Evolutionary conservation across 805 yeast genomes (phyloP).

Genomic region (Wickerhamomyces rabaulensis): DNA sequence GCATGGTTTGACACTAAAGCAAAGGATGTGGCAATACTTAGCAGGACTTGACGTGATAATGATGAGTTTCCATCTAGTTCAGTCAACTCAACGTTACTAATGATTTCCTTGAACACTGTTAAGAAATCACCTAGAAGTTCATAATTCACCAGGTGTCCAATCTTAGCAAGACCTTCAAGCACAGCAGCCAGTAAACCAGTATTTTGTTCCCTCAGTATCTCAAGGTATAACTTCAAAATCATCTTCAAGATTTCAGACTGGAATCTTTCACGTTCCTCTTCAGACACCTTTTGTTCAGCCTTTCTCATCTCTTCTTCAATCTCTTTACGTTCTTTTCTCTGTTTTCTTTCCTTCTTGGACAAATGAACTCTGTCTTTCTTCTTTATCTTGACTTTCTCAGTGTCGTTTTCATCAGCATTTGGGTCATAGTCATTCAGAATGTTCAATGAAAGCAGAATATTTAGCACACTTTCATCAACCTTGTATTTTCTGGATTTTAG

Average conservation of each 20-base stretch:
- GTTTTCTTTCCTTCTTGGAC: slow-evolving; percentile 85
- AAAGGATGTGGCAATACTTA: slow-evolving; percentile 88
- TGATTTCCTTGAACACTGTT: slow-evolving; percentile 81
- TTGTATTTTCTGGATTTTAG: slow-evolving; percentile 68
- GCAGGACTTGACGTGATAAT: slow-evolving; percentile 59
- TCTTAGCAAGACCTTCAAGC: slow-evolving; percentile 84
- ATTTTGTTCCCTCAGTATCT: slow-evolving; percentile 60
- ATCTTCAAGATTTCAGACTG: slow-evolving; percentile 81
- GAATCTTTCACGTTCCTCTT: slow-evolving; percentile 77
- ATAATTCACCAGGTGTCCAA: slow-evolving; percentile 88
- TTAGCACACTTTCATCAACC: slow-evolving; percentile 79
- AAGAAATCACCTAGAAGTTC: slow-evolving; percentile 91
- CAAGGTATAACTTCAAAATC: slow-evolving; percentile 69
- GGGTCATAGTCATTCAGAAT: slow-evolving; percentile 72
- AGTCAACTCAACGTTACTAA: slow-evolving; percentile 42
- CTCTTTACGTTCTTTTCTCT: slow-evolving; percentile 75
- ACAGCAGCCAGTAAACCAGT: slow-evolving; percentile 76
- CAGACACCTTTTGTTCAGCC: slow-evolving; percentile 85
- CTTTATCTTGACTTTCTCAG: slow-evolving; percentile 45
- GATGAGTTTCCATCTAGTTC: slow-evolving; percentile 36
- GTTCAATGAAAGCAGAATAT: slow-evolving; percentile 62
- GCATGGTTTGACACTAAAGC: slow-evolving; percentile 75
- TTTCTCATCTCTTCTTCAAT: slow-evolving; percentile 85
- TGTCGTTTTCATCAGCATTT: slow-evolving; percentile 42
- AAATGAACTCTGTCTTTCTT: slow-evolving; percentile 89